phyloP scores from a whole-genome alignment of 2,329 filamentous ascomycete genomes.

The Verruconis gallopava region DNA sequence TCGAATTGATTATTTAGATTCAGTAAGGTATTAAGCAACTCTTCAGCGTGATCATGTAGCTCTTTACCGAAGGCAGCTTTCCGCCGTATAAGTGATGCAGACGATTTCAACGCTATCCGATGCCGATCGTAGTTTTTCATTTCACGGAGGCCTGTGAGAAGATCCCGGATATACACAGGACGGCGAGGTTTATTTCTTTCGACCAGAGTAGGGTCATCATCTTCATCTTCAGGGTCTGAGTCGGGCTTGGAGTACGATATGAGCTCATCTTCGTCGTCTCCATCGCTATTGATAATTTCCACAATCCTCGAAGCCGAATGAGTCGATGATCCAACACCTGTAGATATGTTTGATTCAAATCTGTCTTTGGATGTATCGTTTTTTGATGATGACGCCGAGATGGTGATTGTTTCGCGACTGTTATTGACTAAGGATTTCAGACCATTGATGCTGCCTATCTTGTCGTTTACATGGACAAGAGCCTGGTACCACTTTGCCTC shows the following conservation, averaged over 20 bases:
- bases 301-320: slow-evolving; percentile 33
- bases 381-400: not conserved
- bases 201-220: slow-evolving; percentile 82
- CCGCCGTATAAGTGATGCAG: slow-evolving; percentile 67
- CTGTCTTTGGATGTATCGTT: not conserved
- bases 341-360: not conserved
- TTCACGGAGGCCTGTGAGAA: slow-evolving; percentile 67
- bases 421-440: slow-evolving; percentile 24
- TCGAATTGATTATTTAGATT: slow-evolving; percentile 79
- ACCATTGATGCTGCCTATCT: slow-evolving; percentile 43
- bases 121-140: slow-evolving; percentile 76
- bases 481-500: slow-evolving; percentile 66
- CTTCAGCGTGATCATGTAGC: slow-evolving; percentile 69
- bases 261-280: slow-evolving; percentile 52
- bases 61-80: slow-evolving; percentile 85
- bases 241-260: slow-evolving; percentile 73
- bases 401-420: not conserved
- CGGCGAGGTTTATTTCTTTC: slow-evolving; percentile 69
- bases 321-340: too few species aligned
- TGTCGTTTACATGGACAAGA: slow-evolving; percentile 51
- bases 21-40: slow-evolving; percentile 63
- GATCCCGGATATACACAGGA: slow-evolving; percentile 71
- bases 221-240: slow-evolving; percentile 79
- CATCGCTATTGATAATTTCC: slow-evolving; percentile 41
- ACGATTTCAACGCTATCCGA: slow-evolving; percentile 62